phyloP scores from a whole-genome alignment of 2,329 filamentous ascomycete species.

The Davidsoniella australis region DNA sequence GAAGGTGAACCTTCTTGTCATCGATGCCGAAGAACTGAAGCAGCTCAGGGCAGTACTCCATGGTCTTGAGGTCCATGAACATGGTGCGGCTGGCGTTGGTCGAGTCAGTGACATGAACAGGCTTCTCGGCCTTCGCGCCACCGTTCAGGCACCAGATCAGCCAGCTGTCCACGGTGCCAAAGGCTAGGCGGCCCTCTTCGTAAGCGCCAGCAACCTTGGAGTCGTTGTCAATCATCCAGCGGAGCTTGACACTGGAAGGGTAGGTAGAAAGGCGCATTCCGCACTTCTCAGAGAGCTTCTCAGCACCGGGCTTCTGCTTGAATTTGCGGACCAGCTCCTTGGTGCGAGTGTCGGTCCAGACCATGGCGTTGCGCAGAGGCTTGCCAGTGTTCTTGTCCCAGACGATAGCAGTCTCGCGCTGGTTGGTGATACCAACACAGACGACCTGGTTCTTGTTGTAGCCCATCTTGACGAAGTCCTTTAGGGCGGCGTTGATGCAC shows the following conservation, averaged over 20 bases:
- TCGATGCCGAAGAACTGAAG: slow-evolving; percentile 64
- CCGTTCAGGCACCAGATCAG: slow-evolving; percentile 73
- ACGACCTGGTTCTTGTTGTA: slow-evolving; percentile 52
- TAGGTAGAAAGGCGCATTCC: slow-evolving; percentile 79
- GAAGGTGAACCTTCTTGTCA: slow-evolving; percentile 50
- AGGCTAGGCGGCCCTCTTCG: slow-evolving; percentile 57
- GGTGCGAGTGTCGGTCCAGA: slow-evolving; percentile 80
- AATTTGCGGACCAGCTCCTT: slow-evolving; percentile 56
- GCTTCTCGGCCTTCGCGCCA: slow-evolving; percentile 35
- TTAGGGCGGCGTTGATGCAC: slow-evolving; percentile 63
- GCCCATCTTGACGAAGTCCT: slow-evolving; percentile 53
- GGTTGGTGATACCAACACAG: slow-evolving; percentile 73
- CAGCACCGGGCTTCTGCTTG: slow-evolving; percentile 48
- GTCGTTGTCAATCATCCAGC: slow-evolving; percentile 65
- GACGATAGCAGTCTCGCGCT: slow-evolving; percentile 73
- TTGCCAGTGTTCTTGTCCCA: slow-evolving; percentile 73
- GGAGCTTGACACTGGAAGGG: slow-evolving; percentile 68
- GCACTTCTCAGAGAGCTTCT: slow-evolving; percentile 52
- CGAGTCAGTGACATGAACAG: slow-evolving; percentile 65
- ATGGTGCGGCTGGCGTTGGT: slow-evolving; percentile 83
- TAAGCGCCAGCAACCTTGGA: slow-evolving; percentile 55
- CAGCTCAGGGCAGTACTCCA: slow-evolving; percentile 63
- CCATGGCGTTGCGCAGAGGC: slow-evolving; percentile 68
- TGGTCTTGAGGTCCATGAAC: slow-evolving; percentile 78
- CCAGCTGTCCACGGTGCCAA: slow-evolving; percentile 83